These are phyloP conservation scores for Ceratocystiopsis sp. DNA, from an alignment of 2,329 filamentous ascomycete genomes.

Conservation along the genomic window DNA sequence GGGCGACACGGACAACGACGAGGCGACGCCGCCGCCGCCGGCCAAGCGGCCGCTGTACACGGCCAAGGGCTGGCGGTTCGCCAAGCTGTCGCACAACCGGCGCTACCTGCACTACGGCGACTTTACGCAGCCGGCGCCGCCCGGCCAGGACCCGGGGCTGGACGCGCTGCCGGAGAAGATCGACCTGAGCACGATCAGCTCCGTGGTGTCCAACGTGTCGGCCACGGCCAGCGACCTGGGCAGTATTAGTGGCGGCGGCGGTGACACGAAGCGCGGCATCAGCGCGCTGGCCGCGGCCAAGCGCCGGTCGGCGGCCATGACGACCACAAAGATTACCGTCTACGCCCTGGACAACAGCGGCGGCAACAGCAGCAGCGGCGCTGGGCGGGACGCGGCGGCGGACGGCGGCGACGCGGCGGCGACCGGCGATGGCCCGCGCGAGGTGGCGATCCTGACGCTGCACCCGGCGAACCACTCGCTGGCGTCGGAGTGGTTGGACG, in stretches of 20 bases:
- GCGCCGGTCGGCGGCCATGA: slow-evolving; percentile 16
- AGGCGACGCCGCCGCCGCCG: slow-evolving; percentile 16
- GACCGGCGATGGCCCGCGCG: slow-evolving; percentile 17
- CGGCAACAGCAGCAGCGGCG: slow-evolving; percentile 14
- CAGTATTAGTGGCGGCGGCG: slow-evolving; percentile 17
- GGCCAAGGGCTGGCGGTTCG: slow-evolving; percentile 58
- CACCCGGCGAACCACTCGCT: slow-evolving; percentile 64
- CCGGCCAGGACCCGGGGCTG: slow-evolving; percentile 43
- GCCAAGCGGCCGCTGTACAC: slow-evolving; percentile 25
- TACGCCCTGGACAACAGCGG: slow-evolving; percentile 44
- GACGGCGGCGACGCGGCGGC: slow-evolving; percentile 3
- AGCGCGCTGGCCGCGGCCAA: no score
- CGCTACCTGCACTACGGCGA: slow-evolving; percentile 81
- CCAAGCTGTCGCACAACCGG: slow-evolving; percentile 77
- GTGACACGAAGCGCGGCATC: neutral
- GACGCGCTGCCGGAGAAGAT: slow-evolving; percentile 65
- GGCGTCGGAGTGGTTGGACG: slow-evolving; percentile 93
- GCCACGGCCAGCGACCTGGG: slow-evolving; percentile 37
- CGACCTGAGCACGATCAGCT: slow-evolving; percentile 74
- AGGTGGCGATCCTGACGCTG: slow-evolving; percentile 65
- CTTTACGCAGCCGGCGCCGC: slow-evolving; percentile 48
- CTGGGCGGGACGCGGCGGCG: slow-evolving; percentile 15
- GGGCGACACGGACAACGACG: slow-evolving; percentile 12
- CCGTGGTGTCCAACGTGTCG: slow-evolving; percentile 84
- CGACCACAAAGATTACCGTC: slow-evolving; percentile 78